These are phyloP conservation scores for Cutaneotrichosporon mucoides DNA, from an alignment of 1,284 basidiomycete species.

Conservation along the genomic window DNA sequence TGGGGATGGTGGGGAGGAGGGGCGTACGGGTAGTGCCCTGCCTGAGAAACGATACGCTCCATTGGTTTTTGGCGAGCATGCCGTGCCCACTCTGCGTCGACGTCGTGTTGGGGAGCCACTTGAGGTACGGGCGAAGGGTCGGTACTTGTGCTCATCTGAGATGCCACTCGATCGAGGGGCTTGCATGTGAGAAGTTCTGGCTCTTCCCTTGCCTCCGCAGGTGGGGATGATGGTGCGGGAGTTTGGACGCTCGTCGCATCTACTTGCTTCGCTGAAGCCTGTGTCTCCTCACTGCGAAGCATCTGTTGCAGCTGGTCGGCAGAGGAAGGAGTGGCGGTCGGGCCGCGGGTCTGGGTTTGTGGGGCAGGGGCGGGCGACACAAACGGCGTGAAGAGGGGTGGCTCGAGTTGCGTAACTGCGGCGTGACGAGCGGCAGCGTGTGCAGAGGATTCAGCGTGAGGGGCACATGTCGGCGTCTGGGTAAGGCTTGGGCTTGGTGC, in stretches of 20 bases:
- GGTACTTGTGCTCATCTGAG: neutral
- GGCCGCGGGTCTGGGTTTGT: neutral
- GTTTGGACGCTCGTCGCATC: neutral
- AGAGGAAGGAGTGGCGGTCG: conserved; percentile 8
- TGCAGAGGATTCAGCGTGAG: conserved; percentile 19
- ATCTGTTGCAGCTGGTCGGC: conserved; percentile 16
- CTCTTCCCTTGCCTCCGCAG: neutral
- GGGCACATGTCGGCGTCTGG: conserved; percentile 1
- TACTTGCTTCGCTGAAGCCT: neutral
- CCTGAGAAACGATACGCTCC: conserved; percentile 19
- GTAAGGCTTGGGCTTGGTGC: conserved; percentile 11
- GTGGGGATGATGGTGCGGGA: neutral
- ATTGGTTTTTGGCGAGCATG: conserved; percentile 14
- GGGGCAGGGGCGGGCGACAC: conserved; percentile 15
- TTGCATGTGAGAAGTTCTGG: conserved; percentile 16
- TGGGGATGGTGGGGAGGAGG: neutral
- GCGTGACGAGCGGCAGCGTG: conserved; percentile 11
- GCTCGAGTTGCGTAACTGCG: conserved; percentile 7
- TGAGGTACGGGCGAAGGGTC: neutral
- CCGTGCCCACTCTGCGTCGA: conserved; percentile 10
- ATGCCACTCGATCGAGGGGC: conserved; percentile 17
- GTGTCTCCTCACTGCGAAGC: conserved; percentile 8
- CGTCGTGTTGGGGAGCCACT: neutral
- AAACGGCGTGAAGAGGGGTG: conserved; percentile 19
- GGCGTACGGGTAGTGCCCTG: neutral